A percentile compares a stretch with the other conserved stretches of the same genome.
phyloP scores from a whole-genome alignment of 2,329 filamentous ascomycete genomes.

The Chaetomium sp. region DNA sequence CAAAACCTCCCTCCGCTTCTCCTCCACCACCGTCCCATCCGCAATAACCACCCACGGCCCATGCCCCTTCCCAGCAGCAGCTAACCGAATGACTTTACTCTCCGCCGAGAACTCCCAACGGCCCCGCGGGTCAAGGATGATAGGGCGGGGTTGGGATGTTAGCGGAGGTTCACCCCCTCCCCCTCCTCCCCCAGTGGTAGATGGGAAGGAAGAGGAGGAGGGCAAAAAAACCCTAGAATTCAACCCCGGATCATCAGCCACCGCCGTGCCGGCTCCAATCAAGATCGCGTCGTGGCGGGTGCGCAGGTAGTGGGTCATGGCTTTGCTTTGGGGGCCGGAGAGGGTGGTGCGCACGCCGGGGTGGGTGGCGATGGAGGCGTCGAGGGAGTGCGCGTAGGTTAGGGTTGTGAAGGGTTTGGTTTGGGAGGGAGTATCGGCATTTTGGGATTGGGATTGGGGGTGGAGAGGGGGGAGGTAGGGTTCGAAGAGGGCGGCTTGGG shows the following conservation, averaged over 20 bases:
- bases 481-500: neutral
- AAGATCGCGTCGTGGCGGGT: conserved; percentile 77
- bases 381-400: conserved; percentile 87
- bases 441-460: neutral
- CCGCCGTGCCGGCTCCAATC: conserved; percentile 75
- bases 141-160: conserved; percentile 62
- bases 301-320: conserved; percentile 89
- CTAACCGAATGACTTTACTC: conserved; percentile 61
- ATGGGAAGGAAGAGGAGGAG: neutral
- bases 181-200: neutral
- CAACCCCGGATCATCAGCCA: conserved; percentile 77
- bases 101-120: conserved; percentile 59
- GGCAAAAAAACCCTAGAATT: conserved; percentile 63
- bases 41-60: conserved; percentile 67
- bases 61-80: conserved; percentile 57
- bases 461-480: neutral
- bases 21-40: conserved; percentile 36
- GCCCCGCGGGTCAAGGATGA: conserved; percentile 73
- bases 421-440: too few species aligned
- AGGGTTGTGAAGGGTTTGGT: conserved; percentile 55
- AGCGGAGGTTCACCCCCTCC: neutral
- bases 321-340: conserved; percentile 76
- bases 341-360: conserved; percentile 76
- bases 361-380: conserved; percentile 68
- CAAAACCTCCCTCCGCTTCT: conserved; percentile 37